Evolutionary conservation across 345 rosid species (phyloP), one percentile per base, ranked within the genome.

Genomic region (Carallia brachiata): DNA sequence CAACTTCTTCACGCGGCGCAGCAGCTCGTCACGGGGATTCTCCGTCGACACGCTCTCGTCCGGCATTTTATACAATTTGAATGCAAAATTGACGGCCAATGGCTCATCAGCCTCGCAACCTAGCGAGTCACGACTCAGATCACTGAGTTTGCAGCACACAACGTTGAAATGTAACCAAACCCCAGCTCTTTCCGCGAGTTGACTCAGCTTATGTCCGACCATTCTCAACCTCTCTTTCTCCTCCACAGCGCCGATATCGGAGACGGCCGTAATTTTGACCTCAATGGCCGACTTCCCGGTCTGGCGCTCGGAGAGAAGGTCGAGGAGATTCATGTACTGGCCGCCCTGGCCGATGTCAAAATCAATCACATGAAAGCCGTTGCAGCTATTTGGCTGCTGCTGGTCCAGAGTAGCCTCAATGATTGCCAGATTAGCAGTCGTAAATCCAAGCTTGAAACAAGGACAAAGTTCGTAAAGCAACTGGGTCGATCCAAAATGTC

Each of bases 41-140:
- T 92, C 99, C 56, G 70, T 78, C 7, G 90, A 89, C 5, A 95
- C 98, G 77, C 97, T 92, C 81, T 94, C 99, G 82, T 94, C 97
- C 0, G 97, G 91, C 68, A 92, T 86, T 40, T 84, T 70, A 30
- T 80, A 90, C 30, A 94, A 74, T 55, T 87, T 88, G 78, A 90
- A 92, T 16, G 97, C 97, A 13, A 94, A 87, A 73, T 94, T 94
- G 31, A 94, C 96, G 0, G 87, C 97, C 61, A 92, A 65, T 0
- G 87, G 68, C 81, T 88, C 97, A 60, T 86, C 87, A 0, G 85
- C 72, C 28, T 83, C 90, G 72, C 95, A 89, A 4, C 90, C 81
- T 4, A 95, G 85, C 31, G 98, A 83, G 7, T 84, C 91, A 1
- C 96, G 89, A 65, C 66, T 85, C 69, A 90, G 72, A 62, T 85